These are phyloP conservation scores for Ganoderma lingzhi DNA, from an alignment of 1,284 basidiomycete genomes.

Conservation along the genomic window DNA sequence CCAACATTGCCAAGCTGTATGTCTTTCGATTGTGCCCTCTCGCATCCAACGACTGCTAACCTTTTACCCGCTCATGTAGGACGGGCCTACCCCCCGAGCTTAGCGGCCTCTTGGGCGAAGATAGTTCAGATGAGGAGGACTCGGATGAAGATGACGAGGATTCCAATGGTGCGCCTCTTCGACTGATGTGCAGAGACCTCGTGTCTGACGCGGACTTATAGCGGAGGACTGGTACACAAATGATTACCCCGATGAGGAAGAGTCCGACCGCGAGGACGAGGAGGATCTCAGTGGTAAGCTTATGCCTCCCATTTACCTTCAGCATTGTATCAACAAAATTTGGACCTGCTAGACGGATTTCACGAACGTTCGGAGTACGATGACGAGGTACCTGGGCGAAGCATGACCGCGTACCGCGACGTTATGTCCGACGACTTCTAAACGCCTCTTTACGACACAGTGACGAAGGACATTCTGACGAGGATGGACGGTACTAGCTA, in stretches of 20 bases:
- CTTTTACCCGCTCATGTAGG: slow-evolving; percentile 44
- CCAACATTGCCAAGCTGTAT: slow-evolving; percentile 73
- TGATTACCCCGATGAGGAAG: slow-evolving; percentile 81
- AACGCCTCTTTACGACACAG: not conserved
- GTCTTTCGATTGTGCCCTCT: not conserved
- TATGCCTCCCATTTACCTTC: not conserved
- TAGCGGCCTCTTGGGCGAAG: slow-evolving; percentile 58
- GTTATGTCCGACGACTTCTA: slow-evolving; percentile 21
- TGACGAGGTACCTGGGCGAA: slow-evolving; percentile 18
- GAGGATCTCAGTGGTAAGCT: slow-evolving; percentile 51
- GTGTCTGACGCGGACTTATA: slow-evolving; percentile 38
- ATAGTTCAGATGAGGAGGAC: slow-evolving; percentile 74
- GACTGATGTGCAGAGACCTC: slow-evolving; percentile 8
- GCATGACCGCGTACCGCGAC: slow-evolving; percentile 20
- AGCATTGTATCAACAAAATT: not conserved
- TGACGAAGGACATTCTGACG: not conserved
- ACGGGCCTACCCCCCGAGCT: slow-evolving; percentile 66
- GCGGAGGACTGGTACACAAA: slow-evolving; percentile 85
- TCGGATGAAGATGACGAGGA: slow-evolving; percentile 85
- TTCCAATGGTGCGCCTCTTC: slow-evolving; percentile 67
- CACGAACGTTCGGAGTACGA: slow-evolving; percentile 34
- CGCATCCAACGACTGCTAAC: slow-evolving; percentile 8
- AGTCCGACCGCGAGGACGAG: slow-evolving; percentile 46
- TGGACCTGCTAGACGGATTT: slow-evolving; percentile 27
- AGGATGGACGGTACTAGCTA: slow-evolving; percentile 7